Evolutionary conservation across 805 yeast species (phyloP), one percentile per base, ranked within the genome.

Genomic region (Saccharomyces mikatae): DNA sequence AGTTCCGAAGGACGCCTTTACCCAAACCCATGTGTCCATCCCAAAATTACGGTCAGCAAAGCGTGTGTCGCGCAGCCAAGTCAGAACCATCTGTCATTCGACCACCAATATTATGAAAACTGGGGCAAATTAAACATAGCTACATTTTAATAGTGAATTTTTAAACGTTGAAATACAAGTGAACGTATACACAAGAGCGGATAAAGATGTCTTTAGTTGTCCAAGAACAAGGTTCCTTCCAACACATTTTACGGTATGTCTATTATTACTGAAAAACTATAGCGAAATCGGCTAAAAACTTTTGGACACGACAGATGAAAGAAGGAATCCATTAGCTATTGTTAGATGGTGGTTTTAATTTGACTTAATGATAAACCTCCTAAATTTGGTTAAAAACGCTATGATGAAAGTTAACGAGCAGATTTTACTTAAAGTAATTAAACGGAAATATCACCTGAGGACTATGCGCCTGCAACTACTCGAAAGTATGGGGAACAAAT

Each of bases 211-310:
- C 96, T 77, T 85, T 89, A 84, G 97, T 90, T 81, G 94, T 94
- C 79, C 94, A 89, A 82, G 99, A 94, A 83, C 86, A 89, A 82
- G 96, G 96, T 79, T 88, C 94, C 79, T 94, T 95, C 96, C 99
- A 95, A 84, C 99, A 94, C 95, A 94, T 94, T 83, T 88, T 94
- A 83, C 99, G 97, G 94, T 87, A 87, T 79, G 94, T 86, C 62
- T 52, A 29, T 21, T 10, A 47, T 22, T 14, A 41, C 36, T 44
- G 36, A 28, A 49, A 47, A 49, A 41, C 46, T 9, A 49, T 28
- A 22, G 22, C 49, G 30, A 49, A 30, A 48, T 29, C n/a, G n/a
- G 11, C 29, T 28, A 11, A 26, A 17, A 46, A 10, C 36, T 41
- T 52, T 8, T 4, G 6, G 10, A 29, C 22, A 31, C 3, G 28